A percentile compares a stretch with the other conserved stretches of the same genome.
Conservation (phyloP, 2,329 filamentous ascomycete species). For the Pyrenophora teres region DNA sequence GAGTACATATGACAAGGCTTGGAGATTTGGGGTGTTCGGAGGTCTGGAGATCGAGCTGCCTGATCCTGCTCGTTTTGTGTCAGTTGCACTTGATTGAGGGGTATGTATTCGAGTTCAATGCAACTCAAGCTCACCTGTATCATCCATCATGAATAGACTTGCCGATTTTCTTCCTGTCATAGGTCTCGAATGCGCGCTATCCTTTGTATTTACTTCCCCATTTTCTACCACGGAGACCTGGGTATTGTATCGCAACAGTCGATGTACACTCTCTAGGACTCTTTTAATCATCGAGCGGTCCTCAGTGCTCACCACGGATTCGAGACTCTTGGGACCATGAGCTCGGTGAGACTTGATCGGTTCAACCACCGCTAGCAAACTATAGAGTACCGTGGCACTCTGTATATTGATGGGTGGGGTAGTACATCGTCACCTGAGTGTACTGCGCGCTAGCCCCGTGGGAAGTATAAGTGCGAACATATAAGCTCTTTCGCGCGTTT, state of each 20-base stretch:
- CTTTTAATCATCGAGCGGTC: slow-evolving; percentile 17
- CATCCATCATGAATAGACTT: background rate
- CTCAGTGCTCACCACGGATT: slow-evolving; percentile 12
- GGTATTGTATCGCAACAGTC: slow-evolving; percentile 9
- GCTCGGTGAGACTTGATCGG: slow-evolving; percentile 9
- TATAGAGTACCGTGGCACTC: slow-evolving; percentile 13
- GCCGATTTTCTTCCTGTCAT: background rate
- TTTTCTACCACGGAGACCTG: slow-evolving; percentile 6
- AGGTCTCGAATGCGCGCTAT: background rate
- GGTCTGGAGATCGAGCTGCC: too few relatives aligned
- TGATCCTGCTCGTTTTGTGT: too few relatives aligned
- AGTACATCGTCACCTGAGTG: slow-evolving; percentile 13
- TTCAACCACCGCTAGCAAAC: slow-evolving; percentile 10
- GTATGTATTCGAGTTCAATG: background rate
- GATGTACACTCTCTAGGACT: slow-evolving; percentile 10
- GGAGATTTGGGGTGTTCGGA: too few relatives aligned
- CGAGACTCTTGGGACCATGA: slow-evolving; percentile 11
- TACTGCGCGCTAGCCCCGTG: slow-evolving; percentile 13
- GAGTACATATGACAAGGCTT: too few relatives aligned
- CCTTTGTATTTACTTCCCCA: slow-evolving; percentile 1
- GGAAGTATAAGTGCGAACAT: slow-evolving; percentile 17
- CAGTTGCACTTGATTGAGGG: background rate
- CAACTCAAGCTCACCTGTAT: background rate
- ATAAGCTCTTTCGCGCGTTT: slow-evolving; percentile 16
- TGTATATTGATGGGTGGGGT: slow-evolving; percentile 4